A percentile compares a stretch with the other conserved stretches of the same genome.
phyloP scores from a whole-genome alignment of 208 protist genomes.

The Spongospora subterranea region DNA sequence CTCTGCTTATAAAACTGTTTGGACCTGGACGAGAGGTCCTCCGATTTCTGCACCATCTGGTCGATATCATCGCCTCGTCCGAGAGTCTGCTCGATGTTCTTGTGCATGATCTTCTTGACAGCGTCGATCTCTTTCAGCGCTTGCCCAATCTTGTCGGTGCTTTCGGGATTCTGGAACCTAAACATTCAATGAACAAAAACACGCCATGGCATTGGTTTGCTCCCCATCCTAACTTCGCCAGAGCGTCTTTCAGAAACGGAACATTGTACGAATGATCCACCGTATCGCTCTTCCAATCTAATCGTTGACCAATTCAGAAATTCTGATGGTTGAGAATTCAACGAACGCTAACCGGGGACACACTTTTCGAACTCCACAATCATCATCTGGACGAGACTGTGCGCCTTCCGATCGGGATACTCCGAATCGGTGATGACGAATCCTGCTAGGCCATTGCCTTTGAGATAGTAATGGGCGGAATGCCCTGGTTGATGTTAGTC shows the following conservation, averaged over 20 bases:
- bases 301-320: neutral
- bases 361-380: neutral
- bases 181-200: neutral
- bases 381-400: neutral
- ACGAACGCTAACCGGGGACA: neutral
- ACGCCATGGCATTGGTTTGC: too few species aligned
- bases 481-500: neutral
- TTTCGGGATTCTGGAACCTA: neutral
- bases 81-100: conserved; percentile 54
- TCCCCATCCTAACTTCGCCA: neutral
- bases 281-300: conserved; percentile 37
- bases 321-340: neutral
- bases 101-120: conserved; percentile 48
- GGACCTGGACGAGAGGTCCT: conserved; percentile 7
- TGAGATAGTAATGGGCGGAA: conserved; percentile 25
- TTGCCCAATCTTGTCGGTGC: conserved; percentile 5
- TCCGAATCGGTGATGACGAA: conserved; percentile 39
- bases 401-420: conserved; percentile 36
- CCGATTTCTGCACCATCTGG: conserved; percentile 16
- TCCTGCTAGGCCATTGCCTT: conserved; percentile 5
- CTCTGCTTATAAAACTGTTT: conserved; percentile 55
- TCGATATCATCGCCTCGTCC: conserved; percentile 39
- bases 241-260: neutral
- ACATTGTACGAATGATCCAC: neutral
- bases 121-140: conserved; percentile 31